Conservation (phyloP, 371 early-diverging fungal species). For the Mortierella sp. region DNA sequence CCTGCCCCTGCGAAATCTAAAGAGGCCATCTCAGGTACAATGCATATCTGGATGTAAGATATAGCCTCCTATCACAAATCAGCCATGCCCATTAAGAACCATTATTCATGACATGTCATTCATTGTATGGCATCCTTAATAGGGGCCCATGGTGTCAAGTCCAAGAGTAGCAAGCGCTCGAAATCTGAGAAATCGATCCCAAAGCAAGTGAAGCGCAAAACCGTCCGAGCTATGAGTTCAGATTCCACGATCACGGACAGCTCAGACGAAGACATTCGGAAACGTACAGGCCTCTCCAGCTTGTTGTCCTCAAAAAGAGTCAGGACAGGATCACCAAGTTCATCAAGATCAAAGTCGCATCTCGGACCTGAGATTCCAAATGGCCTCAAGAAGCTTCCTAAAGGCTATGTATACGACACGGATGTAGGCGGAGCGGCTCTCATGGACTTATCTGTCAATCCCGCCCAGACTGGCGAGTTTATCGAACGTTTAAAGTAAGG, state of each 20-base stretch:
- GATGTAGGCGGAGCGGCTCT: constrained; percentile 28
- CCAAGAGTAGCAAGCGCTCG: background rate
- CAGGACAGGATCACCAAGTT: constrained; percentile 33
- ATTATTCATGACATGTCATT: no score
- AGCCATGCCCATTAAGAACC: no score
- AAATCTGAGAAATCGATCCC: constrained; percentile 9
- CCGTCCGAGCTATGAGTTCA: constrained; percentile 18
- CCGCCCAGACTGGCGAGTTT: constrained; percentile 33
- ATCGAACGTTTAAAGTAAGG: constrained; percentile 34
- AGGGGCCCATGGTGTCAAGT: no score
- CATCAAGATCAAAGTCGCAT: constrained; percentile 15
- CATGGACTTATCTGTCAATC: constrained; percentile 30
- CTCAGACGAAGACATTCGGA: constrained; percentile 29
- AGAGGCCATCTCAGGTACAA: constrained; percentile 12
- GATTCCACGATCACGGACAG: constrained; percentile 36
- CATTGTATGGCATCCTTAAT: no score
- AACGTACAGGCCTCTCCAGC: background rate
- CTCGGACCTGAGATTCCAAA: constrained; percentile 33
- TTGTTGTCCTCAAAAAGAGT: constrained; percentile 21
- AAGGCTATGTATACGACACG: constrained; percentile 39
- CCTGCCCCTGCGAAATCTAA: constrained; percentile 19
- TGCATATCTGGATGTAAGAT: background rate
- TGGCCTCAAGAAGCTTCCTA: constrained; percentile 35
- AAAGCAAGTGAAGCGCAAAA: constrained; percentile 22
- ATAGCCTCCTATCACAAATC: no score